These are phyloP conservation scores for Phlyctochytrium arcticum DNA, from an alignment of 192 early-diverging fungal genomes.

Conservation along the genomic window DNA sequence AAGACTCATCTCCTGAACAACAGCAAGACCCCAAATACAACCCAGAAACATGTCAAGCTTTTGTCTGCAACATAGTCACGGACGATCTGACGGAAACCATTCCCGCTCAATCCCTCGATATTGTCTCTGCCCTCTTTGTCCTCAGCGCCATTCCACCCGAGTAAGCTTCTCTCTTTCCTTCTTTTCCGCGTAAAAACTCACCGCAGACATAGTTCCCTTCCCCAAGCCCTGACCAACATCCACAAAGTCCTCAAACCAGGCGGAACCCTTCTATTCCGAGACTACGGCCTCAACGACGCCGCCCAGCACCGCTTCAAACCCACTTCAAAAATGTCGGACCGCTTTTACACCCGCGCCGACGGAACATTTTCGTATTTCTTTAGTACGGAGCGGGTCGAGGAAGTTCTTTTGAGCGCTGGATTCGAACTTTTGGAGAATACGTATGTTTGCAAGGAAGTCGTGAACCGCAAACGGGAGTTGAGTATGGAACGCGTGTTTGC, in stretches of 20 bases:
- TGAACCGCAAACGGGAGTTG: conserved; percentile 46
- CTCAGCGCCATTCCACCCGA: conserved; percentile 50
- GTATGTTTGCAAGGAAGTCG: conserved; percentile 42
- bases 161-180: conserved; percentile 26
- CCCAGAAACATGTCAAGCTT: conserved; percentile 32
- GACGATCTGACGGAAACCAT: conserved; percentile 32
- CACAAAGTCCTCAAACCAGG: conserved; percentile 41
- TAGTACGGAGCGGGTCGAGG: conserved; percentile 26
- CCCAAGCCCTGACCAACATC: too few species aligned
- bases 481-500: conserved; percentile 47
- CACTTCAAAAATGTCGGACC: conserved; percentile 35
- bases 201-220: too few species aligned
- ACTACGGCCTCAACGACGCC: conserved; percentile 47
- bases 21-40: conserved; percentile 40
- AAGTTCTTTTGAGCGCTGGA: conserved; percentile 34
- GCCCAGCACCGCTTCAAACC: conserved; percentile 53
- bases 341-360: conserved; percentile 46
- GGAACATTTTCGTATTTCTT: conserved; percentile 54
- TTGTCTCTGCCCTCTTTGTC: conserved; percentile 46
- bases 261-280: conserved; percentile 44
- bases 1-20: not conserved
- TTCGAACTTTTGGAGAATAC: conserved; percentile 36
- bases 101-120: conserved; percentile 33
- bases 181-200: too few species aligned
- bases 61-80: conserved; percentile 51